These are phyloP conservation scores for Hemisphaericaspora xylofermentans DNA, from an alignment of 1,139 yeast genomes.

Conservation along the genomic window DNA sequence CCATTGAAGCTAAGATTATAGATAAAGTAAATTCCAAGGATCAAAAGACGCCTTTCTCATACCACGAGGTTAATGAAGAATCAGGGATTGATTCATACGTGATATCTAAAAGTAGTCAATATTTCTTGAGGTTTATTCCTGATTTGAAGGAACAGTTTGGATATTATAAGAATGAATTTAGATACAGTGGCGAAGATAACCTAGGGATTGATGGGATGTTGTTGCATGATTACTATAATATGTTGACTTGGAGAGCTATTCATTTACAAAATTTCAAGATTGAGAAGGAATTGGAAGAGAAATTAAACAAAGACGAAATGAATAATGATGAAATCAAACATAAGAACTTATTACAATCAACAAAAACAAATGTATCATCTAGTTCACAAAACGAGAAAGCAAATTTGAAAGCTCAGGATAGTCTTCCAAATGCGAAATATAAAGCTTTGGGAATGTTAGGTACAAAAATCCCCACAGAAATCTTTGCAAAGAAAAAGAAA, in stretches of 20 bases:
- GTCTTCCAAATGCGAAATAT: not conserved
- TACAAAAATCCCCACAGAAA: conserved; percentile 19
- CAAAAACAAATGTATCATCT: not conserved
- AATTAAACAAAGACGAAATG: conserved; percentile 26
- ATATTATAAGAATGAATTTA: conserved; percentile 27
- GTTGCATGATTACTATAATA: conserved; percentile 24
- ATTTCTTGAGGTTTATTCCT: conserved; percentile 43
- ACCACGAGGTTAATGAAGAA: conserved; percentile 38
- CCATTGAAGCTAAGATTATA: conserved; percentile 45
- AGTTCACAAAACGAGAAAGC: not conserved
- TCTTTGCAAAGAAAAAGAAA: conserved; percentile 42
- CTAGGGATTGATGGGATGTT: conserved; percentile 41
- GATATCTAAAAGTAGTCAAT: conserved; percentile 38
- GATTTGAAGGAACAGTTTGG: conserved; percentile 32
- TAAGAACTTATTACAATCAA: conserved; percentile 26
- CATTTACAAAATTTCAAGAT: conserved; percentile 27
- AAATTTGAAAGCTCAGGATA: conserved; percentile 6
- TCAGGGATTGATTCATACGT: conserved; percentile 32
- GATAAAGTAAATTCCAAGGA: conserved; percentile 33
- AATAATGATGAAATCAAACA: conserved; percentile 33
- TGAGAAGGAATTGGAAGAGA: conserved; percentile 39
- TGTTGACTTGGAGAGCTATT: conserved; percentile 37
- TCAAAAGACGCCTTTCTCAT: conserved; percentile 29
- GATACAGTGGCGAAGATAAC: conserved; percentile 28
- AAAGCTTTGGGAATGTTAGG: conserved; percentile 27